Percentiles rank a stretch among this genome's conserved stretches.
phyloP scores from a whole-genome alignment of 495 filamentous ascomycete genomes.

The Talaromyces liani region DNA sequence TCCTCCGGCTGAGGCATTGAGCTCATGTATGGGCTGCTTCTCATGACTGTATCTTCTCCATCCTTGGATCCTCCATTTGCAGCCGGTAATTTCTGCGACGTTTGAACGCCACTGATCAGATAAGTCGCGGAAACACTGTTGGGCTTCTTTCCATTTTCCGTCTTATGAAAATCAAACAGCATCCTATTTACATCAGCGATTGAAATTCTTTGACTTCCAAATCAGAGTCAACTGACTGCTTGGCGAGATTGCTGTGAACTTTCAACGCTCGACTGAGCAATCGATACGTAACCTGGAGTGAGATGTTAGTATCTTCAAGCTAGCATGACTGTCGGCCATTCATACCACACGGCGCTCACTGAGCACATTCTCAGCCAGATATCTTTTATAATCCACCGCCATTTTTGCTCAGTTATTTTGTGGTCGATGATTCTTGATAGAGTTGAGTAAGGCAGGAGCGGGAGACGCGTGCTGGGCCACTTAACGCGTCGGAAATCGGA shows the following conservation, averaged over 20 bases:
- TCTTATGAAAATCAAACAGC: constrained; percentile 80
- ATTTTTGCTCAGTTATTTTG: constrained; percentile 19
- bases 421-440: background rate
- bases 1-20: constrained; percentile 48
- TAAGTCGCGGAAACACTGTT: constrained; percentile 80
- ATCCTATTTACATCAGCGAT: constrained; percentile 46
- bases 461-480: constrained; percentile 36
- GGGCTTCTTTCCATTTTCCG: constrained; percentile 70
- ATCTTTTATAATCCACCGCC: constrained; percentile 57
- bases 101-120: constrained; percentile 61
- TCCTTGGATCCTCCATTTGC: constrained; percentile 26
- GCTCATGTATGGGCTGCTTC: constrained; percentile 58
- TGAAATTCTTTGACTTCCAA: background rate
- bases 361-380: constrained; percentile 67
- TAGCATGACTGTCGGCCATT: background rate
- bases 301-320: constrained; percentile 1
- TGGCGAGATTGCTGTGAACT: constrained; percentile 74
- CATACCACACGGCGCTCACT: constrained; percentile 68
- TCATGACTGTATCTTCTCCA: constrained; percentile 68
- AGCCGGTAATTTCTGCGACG: constrained; percentile 21
- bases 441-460: background rate
- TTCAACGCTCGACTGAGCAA: constrained; percentile 69
- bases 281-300: constrained; percentile 71
- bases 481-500: constrained; percentile 45
- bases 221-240: constrained; percentile 51